Percentiles rank a stretch among this genome's conserved stretches.
Conservation (phyloP, 768 basidiomycete species). For the Lactifluus pinguis region DNA sequence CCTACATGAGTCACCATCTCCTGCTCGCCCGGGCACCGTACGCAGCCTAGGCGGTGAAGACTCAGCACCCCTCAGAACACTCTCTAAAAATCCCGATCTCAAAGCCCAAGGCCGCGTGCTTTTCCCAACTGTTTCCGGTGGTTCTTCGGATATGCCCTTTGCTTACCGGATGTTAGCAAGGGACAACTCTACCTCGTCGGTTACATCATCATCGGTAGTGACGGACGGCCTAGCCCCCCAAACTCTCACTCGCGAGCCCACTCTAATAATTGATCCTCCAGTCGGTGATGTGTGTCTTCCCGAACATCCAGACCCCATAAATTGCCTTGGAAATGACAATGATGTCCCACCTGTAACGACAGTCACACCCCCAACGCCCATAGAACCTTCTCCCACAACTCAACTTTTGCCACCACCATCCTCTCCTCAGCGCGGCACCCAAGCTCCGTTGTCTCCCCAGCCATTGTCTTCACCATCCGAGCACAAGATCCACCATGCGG, state of each 20-base stretch:
- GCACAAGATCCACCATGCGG: conserved; percentile 6
- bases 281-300: conserved; percentile 7
- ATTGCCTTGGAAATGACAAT: background rate
- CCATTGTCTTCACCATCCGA: conserved; percentile 9
- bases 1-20: conserved; percentile 79
- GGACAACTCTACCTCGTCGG: conserved; percentile 33
- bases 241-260: conserved; percentile 9
- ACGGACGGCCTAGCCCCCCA: conserved; percentile 2
- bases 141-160: conserved; percentile 11
- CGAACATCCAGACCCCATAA: background rate
- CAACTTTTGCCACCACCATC: conserved; percentile 14
- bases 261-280: conserved; percentile 4
- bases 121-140: conserved; percentile 37
- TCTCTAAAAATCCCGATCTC: conserved; percentile 42
- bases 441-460: background rate
- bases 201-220: conserved; percentile 22
- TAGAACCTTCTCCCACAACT: background rate
- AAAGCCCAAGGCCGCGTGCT: conserved; percentile 61
- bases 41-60: conserved; percentile 41
- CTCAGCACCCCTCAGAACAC: conserved; percentile 44
- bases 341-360: conserved; percentile 9
- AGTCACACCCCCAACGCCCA: conserved; percentile 18
- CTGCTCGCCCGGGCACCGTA: conserved; percentile 50
- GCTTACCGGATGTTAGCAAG: conserved; percentile 20
- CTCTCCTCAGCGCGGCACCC: conserved; percentile 8